phyloP scores from a whole-genome alignment of 2,329 filamentous ascomycete genomes.

The Neopestalotiopsis sp. region DNA sequence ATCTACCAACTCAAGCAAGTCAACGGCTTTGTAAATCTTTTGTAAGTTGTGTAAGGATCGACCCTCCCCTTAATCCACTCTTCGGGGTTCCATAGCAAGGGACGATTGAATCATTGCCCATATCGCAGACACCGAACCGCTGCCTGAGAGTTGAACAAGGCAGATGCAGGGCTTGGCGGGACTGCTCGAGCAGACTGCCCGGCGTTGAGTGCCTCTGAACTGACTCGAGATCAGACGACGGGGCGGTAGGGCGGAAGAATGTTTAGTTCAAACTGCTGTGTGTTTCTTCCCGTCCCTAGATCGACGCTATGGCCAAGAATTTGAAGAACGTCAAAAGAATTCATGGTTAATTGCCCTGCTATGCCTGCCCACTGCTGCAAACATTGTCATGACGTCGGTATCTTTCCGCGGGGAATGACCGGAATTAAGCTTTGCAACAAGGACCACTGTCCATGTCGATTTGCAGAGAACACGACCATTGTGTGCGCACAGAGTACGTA shows the following conservation, averaged over 20 bases:
- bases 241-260: neutral
- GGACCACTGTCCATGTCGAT: neutral
- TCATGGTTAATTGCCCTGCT: neutral
- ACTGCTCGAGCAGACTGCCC: neutral
- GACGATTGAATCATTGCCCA: neutral
- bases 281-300: neutral
- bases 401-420: neutral
- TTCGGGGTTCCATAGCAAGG: neutral
- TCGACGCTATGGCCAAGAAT: neutral
- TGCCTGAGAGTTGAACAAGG: neutral
- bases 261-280: neutral
- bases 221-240: neutral
- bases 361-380: neutral
- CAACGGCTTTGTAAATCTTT: neutral
- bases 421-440: constrained; percentile 1
- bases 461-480: neutral
- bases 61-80: neutral
- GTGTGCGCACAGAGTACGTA: neutral
- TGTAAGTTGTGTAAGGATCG: neutral
- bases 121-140: neutral
- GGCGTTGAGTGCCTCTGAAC: neutral
- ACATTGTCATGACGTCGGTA: neutral
- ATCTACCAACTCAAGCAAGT: neutral
- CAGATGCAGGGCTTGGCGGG: neutral
- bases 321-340: neutral